These are phyloP conservation scores for Punica granatum DNA, from an alignment of 345 rosid genomes.

Conservation along the genomic window DNA sequence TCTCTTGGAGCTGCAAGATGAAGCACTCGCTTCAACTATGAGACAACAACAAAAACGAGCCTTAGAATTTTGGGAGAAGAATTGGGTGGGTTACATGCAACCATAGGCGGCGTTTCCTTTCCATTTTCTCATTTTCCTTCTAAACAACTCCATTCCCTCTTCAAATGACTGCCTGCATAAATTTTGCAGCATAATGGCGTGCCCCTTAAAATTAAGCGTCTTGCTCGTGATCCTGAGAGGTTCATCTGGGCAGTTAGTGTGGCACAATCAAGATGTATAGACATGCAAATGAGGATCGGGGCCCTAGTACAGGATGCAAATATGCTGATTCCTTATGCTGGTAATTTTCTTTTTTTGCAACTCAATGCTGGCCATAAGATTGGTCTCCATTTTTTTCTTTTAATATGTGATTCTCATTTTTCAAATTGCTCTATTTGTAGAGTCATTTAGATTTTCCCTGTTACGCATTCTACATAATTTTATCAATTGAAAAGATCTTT, in stretches of 20 bases:
- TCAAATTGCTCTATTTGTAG: neutral
- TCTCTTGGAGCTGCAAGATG: slow-evolving; percentile 81
- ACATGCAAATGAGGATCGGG: slow-evolving; percentile 74
- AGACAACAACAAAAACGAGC: slow-evolving; percentile 63
- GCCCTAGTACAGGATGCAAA: slow-evolving; percentile 81
- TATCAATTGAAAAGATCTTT: neutral
- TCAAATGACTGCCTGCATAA: neutral
- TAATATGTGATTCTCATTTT: neutral
- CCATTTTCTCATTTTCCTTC: neutral
- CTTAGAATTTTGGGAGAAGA: slow-evolving; percentile 76
- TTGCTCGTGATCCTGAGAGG: slow-evolving; percentile 74
- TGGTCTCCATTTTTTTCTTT: neutral
- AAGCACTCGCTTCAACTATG: slow-evolving; percentile 66
- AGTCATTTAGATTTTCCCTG: neutral
- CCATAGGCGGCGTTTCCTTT: neutral
- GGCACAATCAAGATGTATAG: slow-evolving; percentile 78
- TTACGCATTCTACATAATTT: neutral
- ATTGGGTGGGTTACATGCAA: slow-evolving; percentile 49
- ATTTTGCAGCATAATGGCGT: slow-evolving; percentile 58
- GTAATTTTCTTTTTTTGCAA: slow-evolving; percentile 22
- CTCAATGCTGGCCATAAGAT: neutral
- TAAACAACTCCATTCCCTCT: neutral
- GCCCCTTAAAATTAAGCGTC: slow-evolving; percentile 85
- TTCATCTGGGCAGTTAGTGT: slow-evolving; percentile 81
- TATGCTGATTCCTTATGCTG: slow-evolving; percentile 94